Evolutionary conservation across 441 rosid species (phyloP), one percentile per base, ranked within the genome.

Genomic region (Adansonia madagascariensis): DNA sequence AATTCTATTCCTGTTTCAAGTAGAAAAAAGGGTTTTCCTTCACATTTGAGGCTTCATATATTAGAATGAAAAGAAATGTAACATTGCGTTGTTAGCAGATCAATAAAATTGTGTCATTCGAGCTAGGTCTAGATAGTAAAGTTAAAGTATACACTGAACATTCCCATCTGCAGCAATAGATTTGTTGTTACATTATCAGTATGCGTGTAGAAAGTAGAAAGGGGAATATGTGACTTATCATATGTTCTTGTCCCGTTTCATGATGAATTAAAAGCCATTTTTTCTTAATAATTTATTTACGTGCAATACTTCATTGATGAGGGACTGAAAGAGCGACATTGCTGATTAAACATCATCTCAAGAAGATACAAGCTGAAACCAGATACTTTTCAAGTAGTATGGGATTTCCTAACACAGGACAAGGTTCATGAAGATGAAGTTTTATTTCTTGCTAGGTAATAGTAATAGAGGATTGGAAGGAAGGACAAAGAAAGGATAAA

Each of bases 321-420:
- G 50, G 27, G 60, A 78, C 17, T 31, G 50, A 75, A 75, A 75
- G 50, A 71, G 71, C 71, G 8, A 46, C 53, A 55, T 59, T 59
- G 56, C 60, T 64, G 61, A 47, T 27, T 27, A 66, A 24, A 5
- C 15, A 62, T 22, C 46, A 39, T 67, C 67, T 71, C 78, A 78
- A 49, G 74, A 55, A 44, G 63, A 80, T 70, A 80, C 82, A 77
- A 77, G 70, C 75, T 31, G n/a, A 55, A 62, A 15, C 69, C 41
- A 73, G 47, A 76, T 10, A 67, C 20, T 49, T 78, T 78, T 62
- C 64, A 68, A 62, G 12, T 62, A 62, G 67, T 14, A 71, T 8
- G 46, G 46, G 57, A 73, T 73, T 17, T 31, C 52, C 24, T 12
- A 62, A 22, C 65, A 77, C 52, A 18, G 56, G 65, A 50, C 67